Percentiles rank a stretch among this genome's conserved stretches.
Conservation (phyloP, 495 filamentous ascomycete genomes). For the Monascus purpureus region DNA sequence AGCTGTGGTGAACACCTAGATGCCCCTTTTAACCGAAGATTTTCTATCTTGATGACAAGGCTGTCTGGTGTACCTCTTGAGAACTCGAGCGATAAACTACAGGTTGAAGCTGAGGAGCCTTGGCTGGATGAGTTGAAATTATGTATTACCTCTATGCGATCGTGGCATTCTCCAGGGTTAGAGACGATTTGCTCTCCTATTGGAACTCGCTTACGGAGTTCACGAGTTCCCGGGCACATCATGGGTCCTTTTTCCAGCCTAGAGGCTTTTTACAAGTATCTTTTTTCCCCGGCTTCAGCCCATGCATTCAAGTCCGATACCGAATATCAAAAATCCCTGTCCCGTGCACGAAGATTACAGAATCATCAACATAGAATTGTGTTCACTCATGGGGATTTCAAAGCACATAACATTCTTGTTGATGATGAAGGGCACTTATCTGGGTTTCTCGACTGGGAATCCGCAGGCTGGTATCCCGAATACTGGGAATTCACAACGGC, state of each 20-base stretch:
- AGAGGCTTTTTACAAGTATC: conserved; percentile 5
- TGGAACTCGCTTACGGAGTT: conserved; percentile 3
- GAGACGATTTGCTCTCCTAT: conserved; percentile 5
- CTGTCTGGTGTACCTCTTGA: conserved; percentile 5
- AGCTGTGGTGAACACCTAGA: conserved; percentile 25
- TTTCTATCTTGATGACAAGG: conserved; percentile 9
- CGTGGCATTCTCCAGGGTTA: conserved; percentile 4
- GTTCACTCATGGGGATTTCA: conserved; percentile 39
- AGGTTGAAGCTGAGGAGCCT: conserved; percentile 6
- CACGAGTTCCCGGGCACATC: conserved; percentile 6
- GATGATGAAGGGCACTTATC: conserved; percentile 26
- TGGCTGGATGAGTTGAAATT: conserved; percentile 8
- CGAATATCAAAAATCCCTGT: conserved; percentile 11
- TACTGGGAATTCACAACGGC: conserved; percentile 41
- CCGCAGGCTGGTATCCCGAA: conserved; percentile 35
- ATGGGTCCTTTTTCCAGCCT: conserved; percentile 8
- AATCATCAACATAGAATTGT: conserved; percentile 7
- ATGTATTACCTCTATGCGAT: conserved; percentile 8
- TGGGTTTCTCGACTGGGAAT: conserved; percentile 40
- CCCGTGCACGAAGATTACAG: conserved; percentile 7
- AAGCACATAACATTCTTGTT: conserved; percentile 33
- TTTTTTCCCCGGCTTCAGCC: conserved; percentile 4
- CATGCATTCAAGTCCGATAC: conserved; percentile 5
- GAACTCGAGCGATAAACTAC: conserved; percentile 4
- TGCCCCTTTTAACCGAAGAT: conserved; percentile 6